A percentile compares a stretch with the other conserved stretches of the same genome.
Conservation (phyloP, 345 rosid genomes). For the Bretschneidera sinensis region DNA sequence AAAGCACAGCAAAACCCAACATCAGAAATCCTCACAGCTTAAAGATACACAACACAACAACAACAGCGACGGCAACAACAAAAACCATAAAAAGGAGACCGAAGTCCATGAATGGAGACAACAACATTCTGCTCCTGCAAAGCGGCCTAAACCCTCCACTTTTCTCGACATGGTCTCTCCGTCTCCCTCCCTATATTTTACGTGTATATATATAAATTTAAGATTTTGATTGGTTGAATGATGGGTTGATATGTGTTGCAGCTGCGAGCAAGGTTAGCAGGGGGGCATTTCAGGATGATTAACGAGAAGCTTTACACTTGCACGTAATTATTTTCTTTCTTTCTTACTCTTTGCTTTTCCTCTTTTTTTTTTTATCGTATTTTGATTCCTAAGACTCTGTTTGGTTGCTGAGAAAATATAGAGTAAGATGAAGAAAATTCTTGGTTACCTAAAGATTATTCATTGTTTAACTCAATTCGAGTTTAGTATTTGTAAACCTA, state of each 20-base stretch:
- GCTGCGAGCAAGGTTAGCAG: constrained; percentile 75
- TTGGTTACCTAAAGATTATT: background rate
- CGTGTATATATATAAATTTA: no score
- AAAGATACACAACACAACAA: constrained; percentile 8
- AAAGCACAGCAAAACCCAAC: constrained; percentile 21
- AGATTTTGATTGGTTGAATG: constrained; percentile 8
- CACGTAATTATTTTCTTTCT: constrained; percentile 42
- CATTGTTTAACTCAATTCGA: background rate
- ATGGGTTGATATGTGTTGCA: constrained; percentile 23
- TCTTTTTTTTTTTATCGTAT: background rate
- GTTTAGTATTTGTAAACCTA: background rate
- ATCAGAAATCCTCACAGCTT: constrained; percentile 11
- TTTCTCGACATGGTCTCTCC: constrained; percentile 52
- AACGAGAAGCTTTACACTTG: constrained; percentile 93
- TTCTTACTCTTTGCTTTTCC: background rate
- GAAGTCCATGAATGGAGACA: background rate
- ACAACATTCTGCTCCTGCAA: constrained; percentile 26
- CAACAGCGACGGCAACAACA: constrained; percentile 9
- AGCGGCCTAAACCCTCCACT: constrained; percentile 29
- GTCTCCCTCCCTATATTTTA: no score
- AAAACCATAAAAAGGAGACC: constrained; percentile 17
- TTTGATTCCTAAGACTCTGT: background rate
- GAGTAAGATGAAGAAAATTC: background rate
- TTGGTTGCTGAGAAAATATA: background rate
- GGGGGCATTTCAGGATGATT: constrained; percentile 90